A percentile compares a stretch with the other conserved stretches of the same genome.
Conservation (phyloP, 2,329 filamentous ascomycete species). For the Colletotrichum tofieldiae region DNA sequence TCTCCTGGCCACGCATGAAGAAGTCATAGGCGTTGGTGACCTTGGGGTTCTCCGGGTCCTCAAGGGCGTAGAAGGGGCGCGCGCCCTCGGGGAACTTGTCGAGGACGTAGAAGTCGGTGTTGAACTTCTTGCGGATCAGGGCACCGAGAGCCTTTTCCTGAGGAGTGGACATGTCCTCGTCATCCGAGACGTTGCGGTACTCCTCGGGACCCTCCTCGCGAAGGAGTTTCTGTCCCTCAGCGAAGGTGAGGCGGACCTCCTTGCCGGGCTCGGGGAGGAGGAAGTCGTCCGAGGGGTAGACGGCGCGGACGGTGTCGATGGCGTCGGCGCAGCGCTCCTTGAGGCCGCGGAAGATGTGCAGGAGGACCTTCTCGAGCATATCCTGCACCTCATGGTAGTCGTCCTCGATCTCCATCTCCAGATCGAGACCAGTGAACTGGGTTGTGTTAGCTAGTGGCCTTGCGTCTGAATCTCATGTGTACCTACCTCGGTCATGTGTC, state of each 20-base stretch:
- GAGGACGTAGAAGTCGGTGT: conserved; percentile 96
- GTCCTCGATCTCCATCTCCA: conserved; percentile 90
- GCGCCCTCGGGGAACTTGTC: conserved; percentile 95
- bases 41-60: conserved; percentile 73
- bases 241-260: conserved; percentile 83
- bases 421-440: conserved; percentile 85
- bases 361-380: conserved; percentile 81
- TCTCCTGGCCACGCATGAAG: conserved; percentile 94
- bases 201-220: conserved; percentile 81
- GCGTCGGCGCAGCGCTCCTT: conserved; percentile 77
- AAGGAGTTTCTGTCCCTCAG: conserved; percentile 83
- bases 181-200: conserved; percentile 77
- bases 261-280: conserved; percentile 82
- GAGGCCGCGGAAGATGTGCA: conserved; percentile 86
- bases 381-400: conserved; percentile 82
- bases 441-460: neutral
- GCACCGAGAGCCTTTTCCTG: conserved; percentile 92
- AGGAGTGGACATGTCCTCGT: conserved; percentile 85
- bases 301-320: conserved; percentile 79
- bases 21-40: conserved; percentile 84
- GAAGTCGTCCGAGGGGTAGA: conserved; percentile 85
- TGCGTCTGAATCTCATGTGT: no score
- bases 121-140: conserved; percentile 88
- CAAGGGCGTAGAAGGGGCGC: conserved; percentile 93
- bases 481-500: conserved; percentile 83